phyloP scores from a whole-genome alignment of 257 asterid genomes.

The Ajuga chamaepitys region DNA sequence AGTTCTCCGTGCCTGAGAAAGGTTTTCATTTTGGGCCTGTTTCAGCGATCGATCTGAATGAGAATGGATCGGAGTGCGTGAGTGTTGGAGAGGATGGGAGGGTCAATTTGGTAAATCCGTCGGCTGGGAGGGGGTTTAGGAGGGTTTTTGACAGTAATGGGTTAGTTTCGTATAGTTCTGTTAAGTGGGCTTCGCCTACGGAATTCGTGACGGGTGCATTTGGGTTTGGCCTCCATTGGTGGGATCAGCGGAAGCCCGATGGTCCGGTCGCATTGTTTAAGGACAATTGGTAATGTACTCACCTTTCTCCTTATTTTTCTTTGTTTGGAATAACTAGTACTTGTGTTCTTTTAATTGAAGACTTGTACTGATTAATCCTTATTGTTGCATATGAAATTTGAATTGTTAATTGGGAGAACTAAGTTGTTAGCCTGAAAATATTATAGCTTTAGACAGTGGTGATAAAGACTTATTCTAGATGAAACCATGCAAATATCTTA shows the following conservation, averaged over 20 bases:
- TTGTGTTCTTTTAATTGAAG: background rate
- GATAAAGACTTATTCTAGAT: background rate
- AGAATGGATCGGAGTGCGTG: conserved; percentile 62
- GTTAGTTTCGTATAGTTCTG: conserved; percentile 62
- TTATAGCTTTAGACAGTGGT: background rate
- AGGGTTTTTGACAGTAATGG: conserved; percentile 67
- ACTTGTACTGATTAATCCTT: background rate
- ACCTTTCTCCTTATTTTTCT: background rate
- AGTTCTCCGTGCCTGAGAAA: conserved; percentile 34
- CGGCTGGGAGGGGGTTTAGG: conserved; percentile 29
- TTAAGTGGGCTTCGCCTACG: conserved; percentile 81
- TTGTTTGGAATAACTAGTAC: too few relatives aligned
- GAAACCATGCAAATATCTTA: background rate
- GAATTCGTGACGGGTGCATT: conserved; percentile 88
- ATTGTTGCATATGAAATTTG: conserved; percentile 5
- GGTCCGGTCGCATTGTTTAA: conserved; percentile 71
- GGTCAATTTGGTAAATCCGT: conserved; percentile 47
- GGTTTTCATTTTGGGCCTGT: conserved; percentile 55
- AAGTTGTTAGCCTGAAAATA: background rate
- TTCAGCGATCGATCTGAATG: conserved; percentile 60
- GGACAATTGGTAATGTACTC: conserved; percentile 54
- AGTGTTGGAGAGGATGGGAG: conserved; percentile 86
- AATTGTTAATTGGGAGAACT: background rate
- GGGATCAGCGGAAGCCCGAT: conserved; percentile 79
- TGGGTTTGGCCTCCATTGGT: conserved; percentile 83